A percentile compares a stretch with the other conserved stretches of the same genome.
These are phyloP conservation scores for Hyparrhenia diplandra DNA, from an alignment of 176 grass and related monocot genomes.

Conservation along the genomic window DNA sequence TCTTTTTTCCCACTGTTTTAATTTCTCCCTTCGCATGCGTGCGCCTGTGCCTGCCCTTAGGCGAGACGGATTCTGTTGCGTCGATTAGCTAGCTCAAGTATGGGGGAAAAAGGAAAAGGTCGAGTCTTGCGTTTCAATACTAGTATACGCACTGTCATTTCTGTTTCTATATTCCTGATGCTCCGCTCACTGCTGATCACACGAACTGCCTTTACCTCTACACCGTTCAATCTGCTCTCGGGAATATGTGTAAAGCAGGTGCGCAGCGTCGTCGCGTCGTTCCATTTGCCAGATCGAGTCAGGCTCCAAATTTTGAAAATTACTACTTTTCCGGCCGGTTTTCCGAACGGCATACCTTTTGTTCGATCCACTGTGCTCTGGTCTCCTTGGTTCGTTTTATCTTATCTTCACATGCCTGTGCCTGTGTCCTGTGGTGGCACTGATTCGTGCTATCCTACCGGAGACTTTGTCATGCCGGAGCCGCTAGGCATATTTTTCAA, in stretches of 20 bases:
- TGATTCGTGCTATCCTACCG: slow-evolving; percentile 14
- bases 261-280: neutral
- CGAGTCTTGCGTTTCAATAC: slow-evolving; percentile 29
- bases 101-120: slow-evolving; percentile 18
- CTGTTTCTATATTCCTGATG: slow-evolving; percentile 30
- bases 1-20: neutral
- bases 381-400: slow-evolving; percentile 4
- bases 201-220: slow-evolving; percentile 26
- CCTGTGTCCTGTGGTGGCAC: slow-evolving; percentile 34
- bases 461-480: slow-evolving; percentile 6
- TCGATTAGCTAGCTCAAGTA: neutral
- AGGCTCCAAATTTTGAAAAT: neutral
- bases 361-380: slow-evolving; percentile 6
- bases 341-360: neutral
- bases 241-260: slow-evolving; percentile 40
- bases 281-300: slow-evolving; percentile 18
- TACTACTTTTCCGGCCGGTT: neutral
- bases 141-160: neutral
- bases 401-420: slow-evolving; percentile 22
- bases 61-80: neutral
- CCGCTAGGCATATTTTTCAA: slow-evolving; percentile 26
- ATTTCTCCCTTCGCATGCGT: slow-evolving; percentile 3
- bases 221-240: slow-evolving; percentile 36
- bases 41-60: neutral
- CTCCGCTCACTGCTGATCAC: slow-evolving; percentile 4